Base-by-base conservation (phyloP, 2,329 filamentous ascomycete genomes). In the Trichoderma afroharzianum region DNA sequence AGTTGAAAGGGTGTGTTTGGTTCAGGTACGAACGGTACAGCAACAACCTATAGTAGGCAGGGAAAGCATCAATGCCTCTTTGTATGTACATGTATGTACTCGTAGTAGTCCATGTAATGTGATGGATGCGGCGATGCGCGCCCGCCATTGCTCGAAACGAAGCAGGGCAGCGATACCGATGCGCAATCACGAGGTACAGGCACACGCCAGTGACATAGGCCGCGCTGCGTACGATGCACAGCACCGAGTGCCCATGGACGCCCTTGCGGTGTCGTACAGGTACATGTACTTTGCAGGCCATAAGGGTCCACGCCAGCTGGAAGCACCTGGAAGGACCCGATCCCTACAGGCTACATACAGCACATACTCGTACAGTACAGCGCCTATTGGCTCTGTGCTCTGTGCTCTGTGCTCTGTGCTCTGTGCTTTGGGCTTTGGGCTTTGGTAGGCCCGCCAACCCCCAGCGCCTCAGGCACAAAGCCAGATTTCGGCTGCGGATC, bases 201-300 rank as follows among this genome's bases (percentile, higher is more conserved):
- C 64, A 59, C 15, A 21, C 64, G 36, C 64, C 53, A 68, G 36
- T 32, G 55, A 68, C 64, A 68, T 47, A 26, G 64, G 55, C 33
- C 24, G 55, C 21, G 33, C 64, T 32, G 64, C 64, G 12, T 55
- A 47, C 36, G 36, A 32, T 47, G 53, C 64, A 24, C n/a, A 47
- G 26, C 33, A 59, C 53, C 18, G 53, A 30, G 64, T 68, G 59
- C 8, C 55, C 14, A 28, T 59, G n/a, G n/a, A n/a, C n/a, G 26
- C 24, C 24, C 36, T 59, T 14, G 43, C 43, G 39, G 32, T 36
- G 58, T 59, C 59, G 64, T 68, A 59, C 33, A 18, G 36, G 36
- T 68, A 59, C 33, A 18, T 14, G 36, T 68, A 14, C 32, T 63
- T 21, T 21, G 30, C 57, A 30, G 50, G 63, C 63, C 63, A 67